Percentiles rank a stretch among this genome's conserved stretches.
Evolutionary conservation across 2,329 filamentous ascomycete genomes (phyloP).

Genomic region (Colletotrichum sp.): DNA sequence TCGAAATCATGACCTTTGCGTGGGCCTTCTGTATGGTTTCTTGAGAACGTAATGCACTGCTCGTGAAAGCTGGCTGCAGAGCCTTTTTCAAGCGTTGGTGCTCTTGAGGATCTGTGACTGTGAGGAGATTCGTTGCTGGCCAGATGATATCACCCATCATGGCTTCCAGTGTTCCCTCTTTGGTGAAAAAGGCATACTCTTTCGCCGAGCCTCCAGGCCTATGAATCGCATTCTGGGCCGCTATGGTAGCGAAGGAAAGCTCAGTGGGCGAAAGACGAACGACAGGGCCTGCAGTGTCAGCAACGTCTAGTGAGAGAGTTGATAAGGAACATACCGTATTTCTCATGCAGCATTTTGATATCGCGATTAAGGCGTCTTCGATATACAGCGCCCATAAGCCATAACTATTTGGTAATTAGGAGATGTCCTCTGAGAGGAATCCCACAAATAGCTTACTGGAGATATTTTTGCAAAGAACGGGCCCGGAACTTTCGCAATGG

Average conservation of each 20-base stretch:
- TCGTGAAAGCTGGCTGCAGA: neutral
- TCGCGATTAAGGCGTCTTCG: neutral
- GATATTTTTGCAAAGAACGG: neutral
- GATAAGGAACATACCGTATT: neutral
- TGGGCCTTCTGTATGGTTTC: neutral
- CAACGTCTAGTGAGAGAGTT: neutral
- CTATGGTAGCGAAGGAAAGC: neutral
- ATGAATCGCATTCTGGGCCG: neutral
- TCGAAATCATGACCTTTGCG: neutral
- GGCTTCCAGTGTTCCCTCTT: conserved; percentile 1
- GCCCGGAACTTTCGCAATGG: neutral
- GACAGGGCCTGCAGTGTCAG: neutral
- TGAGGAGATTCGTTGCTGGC: conserved; percentile 1
- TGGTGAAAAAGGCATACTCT: neutral
- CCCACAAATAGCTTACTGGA: neutral
- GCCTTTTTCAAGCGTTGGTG: neutral
- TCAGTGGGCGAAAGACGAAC: neutral
- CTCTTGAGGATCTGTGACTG: neutral
- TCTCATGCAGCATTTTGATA: neutral
- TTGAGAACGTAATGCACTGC: neutral
- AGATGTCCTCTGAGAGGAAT: too few species aligned
- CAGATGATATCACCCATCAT: conserved; percentile 10
- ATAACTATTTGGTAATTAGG: neutral
- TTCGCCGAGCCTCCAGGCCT: neutral
- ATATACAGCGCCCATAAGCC: neutral